Evolutionary conservation across 2,329 filamentous ascomycete genomes (phyloP).

Genomic region (Venturia aucupariae): DNA sequence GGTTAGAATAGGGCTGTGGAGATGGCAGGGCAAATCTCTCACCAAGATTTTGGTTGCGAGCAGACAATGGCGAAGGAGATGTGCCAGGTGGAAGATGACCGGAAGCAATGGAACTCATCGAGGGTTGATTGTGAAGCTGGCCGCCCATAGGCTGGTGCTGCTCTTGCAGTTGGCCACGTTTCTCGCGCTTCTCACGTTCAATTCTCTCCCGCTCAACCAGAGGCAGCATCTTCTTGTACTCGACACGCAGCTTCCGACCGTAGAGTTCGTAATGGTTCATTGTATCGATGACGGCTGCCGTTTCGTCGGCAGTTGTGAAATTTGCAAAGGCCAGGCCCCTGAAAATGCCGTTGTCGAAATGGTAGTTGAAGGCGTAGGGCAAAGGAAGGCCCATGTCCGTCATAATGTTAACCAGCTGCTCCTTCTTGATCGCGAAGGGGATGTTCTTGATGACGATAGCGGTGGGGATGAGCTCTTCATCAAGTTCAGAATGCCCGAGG

Average conservation of each 20-base stretch:
- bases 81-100: slow-evolving; percentile 47
- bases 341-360: slow-evolving; percentile 97
- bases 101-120: slow-evolving; percentile 68
- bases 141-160: slow-evolving; percentile 68
- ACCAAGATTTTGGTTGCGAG: slow-evolving; percentile 40
- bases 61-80: slow-evolving; percentile 59
- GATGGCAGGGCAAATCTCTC: neutral
- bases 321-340: slow-evolving; percentile 94
- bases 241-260: slow-evolving; percentile 85
- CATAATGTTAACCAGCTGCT: slow-evolving; percentile 88
- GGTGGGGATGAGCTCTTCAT: slow-evolving; percentile 90
- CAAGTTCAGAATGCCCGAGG: slow-evolving; percentile 43
- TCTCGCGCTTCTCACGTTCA: slow-evolving; percentile 92
- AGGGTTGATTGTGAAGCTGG: slow-evolving; percentile 69
- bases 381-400: slow-evolving; percentile 86
- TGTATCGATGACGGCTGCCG: slow-evolving; percentile 78
- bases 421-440: slow-evolving; percentile 95
- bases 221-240: slow-evolving; percentile 99
- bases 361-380: slow-evolving; percentile 98
- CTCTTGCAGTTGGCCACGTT: slow-evolving; percentile 90
- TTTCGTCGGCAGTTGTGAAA: slow-evolving; percentile 93
- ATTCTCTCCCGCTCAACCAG: slow-evolving; percentile 90
- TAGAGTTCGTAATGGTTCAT: slow-evolving; percentile 96
- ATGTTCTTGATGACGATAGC: slow-evolving; percentile 99
- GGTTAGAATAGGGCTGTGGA: slow-evolving; percentile 17